These are phyloP conservation scores for Heliamphora exappendiculata DNA, from an alignment of 148 eudicot genomes.

Conservation along the genomic window DNA sequence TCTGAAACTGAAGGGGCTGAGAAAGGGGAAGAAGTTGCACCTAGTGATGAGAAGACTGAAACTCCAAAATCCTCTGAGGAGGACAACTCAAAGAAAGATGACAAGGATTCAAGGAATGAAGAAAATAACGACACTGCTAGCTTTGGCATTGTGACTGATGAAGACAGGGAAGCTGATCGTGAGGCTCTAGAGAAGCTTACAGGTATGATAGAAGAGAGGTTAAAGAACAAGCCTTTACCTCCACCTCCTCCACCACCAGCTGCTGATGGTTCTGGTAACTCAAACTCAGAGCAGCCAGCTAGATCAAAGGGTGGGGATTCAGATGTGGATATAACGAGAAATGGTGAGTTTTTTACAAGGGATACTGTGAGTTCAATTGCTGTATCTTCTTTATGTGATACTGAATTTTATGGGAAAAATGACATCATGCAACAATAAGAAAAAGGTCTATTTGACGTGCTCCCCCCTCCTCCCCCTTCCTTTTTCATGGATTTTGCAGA, in stretches of 20 bases:
- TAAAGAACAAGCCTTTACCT: slow-evolving; percentile 67
- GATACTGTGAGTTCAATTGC: neutral
- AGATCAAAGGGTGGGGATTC: slow-evolving; percentile 68
- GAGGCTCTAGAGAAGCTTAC: slow-evolving; percentile 66
- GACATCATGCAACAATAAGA: neutral
- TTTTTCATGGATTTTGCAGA: slow-evolving; percentile 11
- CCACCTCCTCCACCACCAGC: slow-evolving; percentile 57
- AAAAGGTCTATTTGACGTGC: neutral
- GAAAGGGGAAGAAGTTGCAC: slow-evolving; percentile 42
- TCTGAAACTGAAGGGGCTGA: slow-evolving; percentile 40
- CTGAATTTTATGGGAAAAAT: neutral
- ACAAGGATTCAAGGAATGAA: slow-evolving; percentile 37
- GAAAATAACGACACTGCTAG: slow-evolving; percentile 43
- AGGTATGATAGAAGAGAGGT: slow-evolving; percentile 66
- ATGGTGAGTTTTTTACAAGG: slow-evolving; percentile 32
- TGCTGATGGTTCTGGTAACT: slow-evolving; percentile 35
- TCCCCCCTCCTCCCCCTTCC: neutral
- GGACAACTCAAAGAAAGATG: slow-evolving; percentile 54
- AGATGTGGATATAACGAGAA: slow-evolving; percentile 41
- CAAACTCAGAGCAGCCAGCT: slow-evolving; percentile 53
- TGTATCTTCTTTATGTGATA: neutral
- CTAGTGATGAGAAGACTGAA: slow-evolving; percentile 39
- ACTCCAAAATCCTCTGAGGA: slow-evolving; percentile 41
- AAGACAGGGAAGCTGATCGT: slow-evolving; percentile 70
- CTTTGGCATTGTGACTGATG: slow-evolving; percentile 80